Evolutionary conservation across 441 rosid species (phyloP), one percentile per base, ranked within the genome.

Genomic region (Omphalea diandra): DNA sequence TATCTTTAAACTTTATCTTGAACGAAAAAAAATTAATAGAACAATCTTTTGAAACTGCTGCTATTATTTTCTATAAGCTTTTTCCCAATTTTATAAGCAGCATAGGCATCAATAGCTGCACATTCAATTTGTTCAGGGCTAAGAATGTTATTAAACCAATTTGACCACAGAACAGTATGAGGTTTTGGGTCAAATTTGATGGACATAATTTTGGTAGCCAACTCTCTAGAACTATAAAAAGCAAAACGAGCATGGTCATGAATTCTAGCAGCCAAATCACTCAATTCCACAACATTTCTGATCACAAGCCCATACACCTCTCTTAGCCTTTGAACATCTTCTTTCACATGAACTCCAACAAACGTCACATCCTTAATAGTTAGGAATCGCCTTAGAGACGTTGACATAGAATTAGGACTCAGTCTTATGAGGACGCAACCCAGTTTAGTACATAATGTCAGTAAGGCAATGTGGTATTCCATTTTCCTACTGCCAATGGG

Each of bases 311-410:
- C 75, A 17, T 59, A 41, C 5, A 29, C 38, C 9, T 62, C 32
- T 24, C 43, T 72, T 18, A 80, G 38, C 65, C 60, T 71, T 3
- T 40, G 41, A 31, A 77, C 66, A 49, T 80, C 75, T 26, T 72
- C 68, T 68, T 72, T 72, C 7, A 80, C 56, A 46, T 77, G 83
- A 72, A 80, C 73, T 3, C 77, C 81, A 1, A 49, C 79, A 52
- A 77, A 75, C 4, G 60, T 38, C 0, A 72, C 49, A 66, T 78
- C 81, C 44, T 77, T 80, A 17, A 65, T 74, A 0, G 69, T 27
- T 0, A 80, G 40, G 33, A 77, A 72, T 3, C 63, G 53, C 33
- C 36, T 65, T 6, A 78, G 63, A 24, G 75, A 78, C 6, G 73
- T 53, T 7, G 78, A 69, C 10, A 73, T 65, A 0, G 38, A 54